Percentiles rank a stretch among this genome's conserved stretches.
These are phyloP conservation scores for Zangia roseola DNA, from an alignment of 768 basidiomycete species.

Conservation along the genomic window DNA sequence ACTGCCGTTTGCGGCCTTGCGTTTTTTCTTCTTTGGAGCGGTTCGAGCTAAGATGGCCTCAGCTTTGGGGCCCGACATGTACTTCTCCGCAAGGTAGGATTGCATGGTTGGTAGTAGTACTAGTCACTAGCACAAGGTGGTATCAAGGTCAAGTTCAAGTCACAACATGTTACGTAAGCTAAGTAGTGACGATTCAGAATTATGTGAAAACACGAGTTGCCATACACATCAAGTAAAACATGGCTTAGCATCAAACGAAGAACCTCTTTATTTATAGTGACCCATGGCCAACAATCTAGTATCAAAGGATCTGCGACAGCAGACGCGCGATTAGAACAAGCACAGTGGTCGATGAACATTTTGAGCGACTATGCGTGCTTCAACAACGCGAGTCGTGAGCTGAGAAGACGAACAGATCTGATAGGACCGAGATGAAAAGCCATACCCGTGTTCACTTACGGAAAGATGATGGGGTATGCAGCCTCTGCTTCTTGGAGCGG, in stretches of 20 bases:
- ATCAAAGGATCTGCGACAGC: background rate
- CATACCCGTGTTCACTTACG: constrained; percentile 14
- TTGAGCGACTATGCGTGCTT: background rate
- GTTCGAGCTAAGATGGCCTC: constrained; percentile 85
- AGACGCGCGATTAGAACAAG: too few species aligned
- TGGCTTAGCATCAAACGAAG: too few species aligned
- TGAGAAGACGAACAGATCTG: constrained; percentile 1
- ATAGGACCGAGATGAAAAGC: background rate
- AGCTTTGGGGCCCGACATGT: constrained; percentile 96
- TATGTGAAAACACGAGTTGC: too few species aligned
- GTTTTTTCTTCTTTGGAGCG: constrained; percentile 61
- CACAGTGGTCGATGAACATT: too few species aligned
- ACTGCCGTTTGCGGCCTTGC: constrained; percentile 43
- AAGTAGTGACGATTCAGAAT: too few species aligned
- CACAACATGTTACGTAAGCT: background rate
- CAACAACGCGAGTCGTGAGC: background rate
- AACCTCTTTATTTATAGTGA: too few species aligned
- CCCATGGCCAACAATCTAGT: too few species aligned
- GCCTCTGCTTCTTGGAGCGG: constrained; percentile 28
- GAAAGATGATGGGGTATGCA: constrained; percentile 27
- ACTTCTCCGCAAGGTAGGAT: constrained; percentile 84
- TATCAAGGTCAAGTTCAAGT: background rate
- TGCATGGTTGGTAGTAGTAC: constrained; percentile 47
- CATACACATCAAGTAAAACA: too few species aligned
- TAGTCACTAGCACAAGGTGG: background rate